phyloP scores from a whole-genome alignment of 2,329 filamentous ascomycete species.

The Fusarium floridanum region DNA sequence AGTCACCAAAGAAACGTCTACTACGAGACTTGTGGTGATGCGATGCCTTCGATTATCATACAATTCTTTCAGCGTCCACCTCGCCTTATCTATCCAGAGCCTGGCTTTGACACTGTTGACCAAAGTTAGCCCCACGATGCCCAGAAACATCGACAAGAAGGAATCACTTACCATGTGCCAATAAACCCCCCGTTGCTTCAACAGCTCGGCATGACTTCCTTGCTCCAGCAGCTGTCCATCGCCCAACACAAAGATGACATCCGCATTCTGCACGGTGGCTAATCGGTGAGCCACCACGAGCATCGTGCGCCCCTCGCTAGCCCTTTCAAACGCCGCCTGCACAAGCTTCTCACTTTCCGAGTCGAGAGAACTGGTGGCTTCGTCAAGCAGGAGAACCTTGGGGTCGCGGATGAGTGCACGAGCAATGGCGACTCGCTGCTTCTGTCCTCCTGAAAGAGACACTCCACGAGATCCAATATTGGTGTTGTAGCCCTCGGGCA shows the following conservation, averaged over 20 bases:
- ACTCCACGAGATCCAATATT: conserved; percentile 76
- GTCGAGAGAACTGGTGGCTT: conserved; percentile 79
- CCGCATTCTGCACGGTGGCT: conserved; percentile 82
- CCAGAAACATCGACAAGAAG: not conserved
- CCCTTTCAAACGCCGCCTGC: conserved; percentile 76
- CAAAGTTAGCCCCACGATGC: conserved; percentile 36
- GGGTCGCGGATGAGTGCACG: conserved; percentile 77
- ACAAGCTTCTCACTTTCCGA: conserved; percentile 72
- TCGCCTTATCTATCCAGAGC: conserved; percentile 63
- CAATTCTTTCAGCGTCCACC: not conserved
- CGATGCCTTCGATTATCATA: not conserved
- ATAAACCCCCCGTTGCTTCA: conserved; percentile 66
- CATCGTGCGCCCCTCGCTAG: conserved; percentile 72
- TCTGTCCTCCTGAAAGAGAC: conserved; percentile 77
- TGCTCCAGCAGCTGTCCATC: conserved; percentile 69
- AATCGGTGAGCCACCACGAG: conserved; percentile 83
- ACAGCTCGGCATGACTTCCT: conserved; percentile 65
- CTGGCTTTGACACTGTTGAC: conserved; percentile 68
- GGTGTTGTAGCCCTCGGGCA: conserved; percentile 77
- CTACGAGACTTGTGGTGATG: not conserved
- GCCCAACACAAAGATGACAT: conserved; percentile 84
- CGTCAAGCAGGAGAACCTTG: conserved; percentile 76
- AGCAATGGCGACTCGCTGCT: conserved; percentile 78
- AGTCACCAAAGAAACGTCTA: conserved; percentile 1
- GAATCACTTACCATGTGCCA: conserved; percentile 67